Evolutionary conservation across 225 moss, liverwort and hornwort genomes (phyloP).

Genomic region (Neckera pumila): DNA sequence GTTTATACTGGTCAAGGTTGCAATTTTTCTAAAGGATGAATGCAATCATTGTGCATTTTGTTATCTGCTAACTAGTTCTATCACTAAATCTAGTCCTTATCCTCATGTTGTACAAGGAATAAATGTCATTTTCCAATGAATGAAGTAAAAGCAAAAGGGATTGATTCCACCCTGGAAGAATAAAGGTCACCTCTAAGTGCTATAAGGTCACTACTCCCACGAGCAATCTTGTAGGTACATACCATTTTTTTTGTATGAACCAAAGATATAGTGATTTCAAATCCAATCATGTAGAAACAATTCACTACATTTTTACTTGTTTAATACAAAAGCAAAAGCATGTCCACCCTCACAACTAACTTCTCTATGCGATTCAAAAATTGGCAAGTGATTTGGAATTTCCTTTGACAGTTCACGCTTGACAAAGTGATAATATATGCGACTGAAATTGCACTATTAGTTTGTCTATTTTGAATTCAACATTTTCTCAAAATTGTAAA

Average conservation of each 20-base stretch:
- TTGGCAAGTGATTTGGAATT: too few relatives aligned
- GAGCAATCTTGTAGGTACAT: fast-evolving
- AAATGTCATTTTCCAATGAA: not conserved
- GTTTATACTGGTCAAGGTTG: fast-evolving
- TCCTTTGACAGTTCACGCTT: fast-evolving
- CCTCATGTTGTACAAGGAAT: fast-evolving
- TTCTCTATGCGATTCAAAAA: not conserved
- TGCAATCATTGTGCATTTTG: not conserved
- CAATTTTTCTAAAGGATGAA: not conserved
- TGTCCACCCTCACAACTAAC: fast-evolving
- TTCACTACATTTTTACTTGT: not conserved
- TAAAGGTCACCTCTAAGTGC: not conserved
- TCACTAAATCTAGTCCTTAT: fast-evolving
- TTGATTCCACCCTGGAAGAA: not conserved
- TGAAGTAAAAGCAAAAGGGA: not conserved
- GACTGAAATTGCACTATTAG: not conserved
- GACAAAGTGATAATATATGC: not conserved
- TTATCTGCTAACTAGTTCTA: fast-evolving
- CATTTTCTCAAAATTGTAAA: not conserved
- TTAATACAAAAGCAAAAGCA: not conserved
- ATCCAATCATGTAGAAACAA: fast-evolving
- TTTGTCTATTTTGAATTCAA: fast-evolving
- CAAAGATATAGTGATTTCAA: not conserved
- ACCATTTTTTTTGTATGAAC: fast-evolving
- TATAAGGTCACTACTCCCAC: not conserved